phyloP scores from a whole-genome alignment of 2,329 filamentous ascomycete species.

The Pseudogymnoascus sp. region DNA sequence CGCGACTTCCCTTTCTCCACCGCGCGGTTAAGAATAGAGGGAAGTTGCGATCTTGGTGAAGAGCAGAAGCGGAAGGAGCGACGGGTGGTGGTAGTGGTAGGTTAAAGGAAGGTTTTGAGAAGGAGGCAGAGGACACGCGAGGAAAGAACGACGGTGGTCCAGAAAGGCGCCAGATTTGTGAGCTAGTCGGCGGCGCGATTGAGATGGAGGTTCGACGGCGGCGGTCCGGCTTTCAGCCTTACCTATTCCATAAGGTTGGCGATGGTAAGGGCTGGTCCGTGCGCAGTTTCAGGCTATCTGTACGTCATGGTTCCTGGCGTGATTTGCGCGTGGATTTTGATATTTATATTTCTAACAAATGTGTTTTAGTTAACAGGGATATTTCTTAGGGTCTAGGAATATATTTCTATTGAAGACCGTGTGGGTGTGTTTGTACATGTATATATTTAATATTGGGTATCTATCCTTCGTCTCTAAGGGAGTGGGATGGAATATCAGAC shows the following conservation, averaged over 20 bases:
- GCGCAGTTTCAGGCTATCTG: neutral
- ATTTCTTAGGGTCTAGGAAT: neutral
- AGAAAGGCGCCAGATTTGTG: neutral
- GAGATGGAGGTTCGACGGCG: conserved; percentile 6
- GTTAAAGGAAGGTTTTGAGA: neutral
- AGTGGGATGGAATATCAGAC: neutral
- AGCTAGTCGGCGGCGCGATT: conserved; percentile 9
- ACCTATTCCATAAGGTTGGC: neutral
- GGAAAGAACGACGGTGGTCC: neutral
- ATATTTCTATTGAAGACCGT: neutral
- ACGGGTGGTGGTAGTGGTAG: neutral
- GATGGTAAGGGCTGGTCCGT: neutral
- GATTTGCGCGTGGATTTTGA: neutral
- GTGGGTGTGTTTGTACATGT: neutral
- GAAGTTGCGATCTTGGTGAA: conserved; percentile 6
- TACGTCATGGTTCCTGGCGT: conserved; percentile 5
- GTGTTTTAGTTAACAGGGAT: neutral
- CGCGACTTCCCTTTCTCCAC: conserved; percentile 2
- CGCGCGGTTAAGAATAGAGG: conserved; percentile 2
- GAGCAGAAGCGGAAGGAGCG: neutral
- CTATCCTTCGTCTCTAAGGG: neutral
- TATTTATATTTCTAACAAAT: neutral
- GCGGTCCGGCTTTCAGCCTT: conserved; percentile 2
- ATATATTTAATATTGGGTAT: neutral
- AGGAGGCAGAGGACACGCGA: neutral